phyloP scores from a whole-genome alignment of 306 rosid genomes.

The Elaeagnus macrophylla region DNA sequence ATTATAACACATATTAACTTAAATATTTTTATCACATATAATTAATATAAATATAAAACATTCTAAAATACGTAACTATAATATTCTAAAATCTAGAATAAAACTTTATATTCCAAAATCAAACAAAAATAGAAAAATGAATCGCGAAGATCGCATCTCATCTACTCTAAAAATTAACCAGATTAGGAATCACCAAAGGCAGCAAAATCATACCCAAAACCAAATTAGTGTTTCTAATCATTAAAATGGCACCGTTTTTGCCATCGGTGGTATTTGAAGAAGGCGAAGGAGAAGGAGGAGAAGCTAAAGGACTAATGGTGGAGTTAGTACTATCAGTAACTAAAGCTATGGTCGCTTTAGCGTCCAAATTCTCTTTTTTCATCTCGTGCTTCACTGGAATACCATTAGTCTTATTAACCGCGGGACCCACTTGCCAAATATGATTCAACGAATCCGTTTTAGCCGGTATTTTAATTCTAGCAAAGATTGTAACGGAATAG shows the following conservation, averaged over 20 bases:
- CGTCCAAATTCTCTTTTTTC: background rate
- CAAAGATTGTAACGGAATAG: background rate
- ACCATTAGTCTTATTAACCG: background rate
- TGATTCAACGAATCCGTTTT: background rate
- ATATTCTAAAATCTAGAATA: no score
- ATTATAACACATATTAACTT: no score
- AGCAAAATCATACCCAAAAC: background rate
- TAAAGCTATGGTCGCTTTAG: background rate
- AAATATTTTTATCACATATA: no score
- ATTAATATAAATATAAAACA: no score
- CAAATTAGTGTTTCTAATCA: background rate
- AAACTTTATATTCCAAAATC: no score
- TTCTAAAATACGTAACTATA: no score
- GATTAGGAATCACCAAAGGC: background rate
- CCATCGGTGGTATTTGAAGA: background rate
- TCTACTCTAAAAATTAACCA: background rate
- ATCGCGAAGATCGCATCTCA: no score
- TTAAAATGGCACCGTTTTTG: background rate
- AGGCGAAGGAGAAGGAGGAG: background rate
- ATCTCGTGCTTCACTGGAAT: background rate
- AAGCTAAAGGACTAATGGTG: background rate
- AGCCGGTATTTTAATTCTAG: background rate
- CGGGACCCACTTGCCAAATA: background rate
- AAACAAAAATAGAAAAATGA: background rate
- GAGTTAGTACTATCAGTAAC: background rate